Evolutionary conservation across 805 yeast species (phyloP).

Genomic region (Metschnikowia borealis): DNA sequence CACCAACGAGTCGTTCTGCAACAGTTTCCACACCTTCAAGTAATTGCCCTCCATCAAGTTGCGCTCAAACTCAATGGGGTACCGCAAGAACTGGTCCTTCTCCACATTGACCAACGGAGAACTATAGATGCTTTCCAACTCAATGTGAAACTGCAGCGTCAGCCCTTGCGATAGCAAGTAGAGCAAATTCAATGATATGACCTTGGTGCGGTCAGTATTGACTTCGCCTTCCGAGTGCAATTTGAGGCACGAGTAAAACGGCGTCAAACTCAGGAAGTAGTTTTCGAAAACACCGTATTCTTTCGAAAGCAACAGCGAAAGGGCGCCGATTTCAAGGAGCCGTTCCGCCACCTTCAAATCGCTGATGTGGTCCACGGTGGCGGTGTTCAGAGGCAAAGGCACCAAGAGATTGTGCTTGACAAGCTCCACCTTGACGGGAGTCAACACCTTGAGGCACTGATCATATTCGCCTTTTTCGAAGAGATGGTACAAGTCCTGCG

Average conservation of each 20-base stretch:
- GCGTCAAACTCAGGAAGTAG: conserved; percentile 67
- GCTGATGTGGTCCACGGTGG: conserved; percentile 41
- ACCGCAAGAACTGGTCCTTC: conserved; percentile 57
- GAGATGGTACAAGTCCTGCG: conserved; percentile 62
- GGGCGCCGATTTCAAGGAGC: conserved; percentile 84
- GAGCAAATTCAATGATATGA: conserved; percentile 72
- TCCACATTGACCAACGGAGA: conserved; percentile 58
- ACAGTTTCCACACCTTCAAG: conserved; percentile 80
- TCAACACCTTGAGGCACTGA: conserved; percentile 57
- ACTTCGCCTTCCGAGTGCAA: conserved; percentile 37
- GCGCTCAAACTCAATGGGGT: conserved; percentile 85
- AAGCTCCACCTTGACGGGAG: conserved; percentile 72
- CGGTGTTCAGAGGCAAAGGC: conserved; percentile 45
- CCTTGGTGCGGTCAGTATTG: conserved; percentile 47
- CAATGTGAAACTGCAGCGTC: conserved; percentile 85
- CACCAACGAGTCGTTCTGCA: conserved; percentile 52
- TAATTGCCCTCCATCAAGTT: conserved; percentile 97
- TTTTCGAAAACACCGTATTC: conserved; percentile 67
- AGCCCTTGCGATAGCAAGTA: conserved; percentile 78
- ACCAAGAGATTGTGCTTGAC: conserved; percentile 74
- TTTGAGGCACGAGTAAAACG: conserved; percentile 56
- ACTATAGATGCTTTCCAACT: conserved; percentile 67
- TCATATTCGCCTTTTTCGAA: conserved; percentile 61
- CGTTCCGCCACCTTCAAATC: conserved; percentile 78
- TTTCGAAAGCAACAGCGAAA: conserved; percentile 63